Evolutionary conservation across 192 early-diverging fungal genomes (phyloP).

Genomic region (Entomortierella lignicola): DNA sequence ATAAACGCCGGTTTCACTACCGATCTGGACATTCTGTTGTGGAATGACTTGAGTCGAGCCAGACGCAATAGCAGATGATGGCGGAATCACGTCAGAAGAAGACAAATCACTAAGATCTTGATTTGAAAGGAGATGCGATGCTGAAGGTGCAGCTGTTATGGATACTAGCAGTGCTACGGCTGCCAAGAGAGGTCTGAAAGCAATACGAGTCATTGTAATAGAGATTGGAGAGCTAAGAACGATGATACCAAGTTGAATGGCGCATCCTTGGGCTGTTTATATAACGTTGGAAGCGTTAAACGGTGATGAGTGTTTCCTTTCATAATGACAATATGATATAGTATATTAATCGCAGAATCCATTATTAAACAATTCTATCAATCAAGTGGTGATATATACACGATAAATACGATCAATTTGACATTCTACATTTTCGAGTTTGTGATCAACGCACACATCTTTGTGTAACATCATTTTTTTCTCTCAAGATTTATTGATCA

Average conservation of each 20-base stretch:
- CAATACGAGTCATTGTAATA: conserved; percentile 10
- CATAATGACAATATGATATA: too few relatives aligned
- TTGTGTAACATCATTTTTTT: too few relatives aligned
- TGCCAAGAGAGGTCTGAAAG: background rate
- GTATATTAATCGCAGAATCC: too few relatives aligned
- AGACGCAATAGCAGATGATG: background rate
- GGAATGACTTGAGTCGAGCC: conserved; percentile 9
- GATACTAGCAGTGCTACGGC: background rate
- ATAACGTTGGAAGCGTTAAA: background rate
- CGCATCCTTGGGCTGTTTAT: background rate
- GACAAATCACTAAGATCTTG: background rate
- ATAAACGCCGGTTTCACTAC: conserved; percentile 15
- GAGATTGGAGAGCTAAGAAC: background rate
- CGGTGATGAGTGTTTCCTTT: too few relatives aligned
- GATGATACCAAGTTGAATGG: background rate
- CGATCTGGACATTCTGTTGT: conserved; percentile 2
- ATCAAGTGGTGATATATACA: too few relatives aligned
- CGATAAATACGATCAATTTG: too few relatives aligned
- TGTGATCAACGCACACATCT: too few relatives aligned
- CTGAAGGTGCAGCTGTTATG: background rate
- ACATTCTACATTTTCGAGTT: too few relatives aligned
- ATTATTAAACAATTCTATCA: too few relatives aligned
- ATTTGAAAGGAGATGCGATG: background rate
- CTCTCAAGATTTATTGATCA: too few relatives aligned
- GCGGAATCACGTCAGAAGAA: background rate